Conservation (phyloP, 768 basidiomycete species). For the Lactarius deliciosus region DNA sequence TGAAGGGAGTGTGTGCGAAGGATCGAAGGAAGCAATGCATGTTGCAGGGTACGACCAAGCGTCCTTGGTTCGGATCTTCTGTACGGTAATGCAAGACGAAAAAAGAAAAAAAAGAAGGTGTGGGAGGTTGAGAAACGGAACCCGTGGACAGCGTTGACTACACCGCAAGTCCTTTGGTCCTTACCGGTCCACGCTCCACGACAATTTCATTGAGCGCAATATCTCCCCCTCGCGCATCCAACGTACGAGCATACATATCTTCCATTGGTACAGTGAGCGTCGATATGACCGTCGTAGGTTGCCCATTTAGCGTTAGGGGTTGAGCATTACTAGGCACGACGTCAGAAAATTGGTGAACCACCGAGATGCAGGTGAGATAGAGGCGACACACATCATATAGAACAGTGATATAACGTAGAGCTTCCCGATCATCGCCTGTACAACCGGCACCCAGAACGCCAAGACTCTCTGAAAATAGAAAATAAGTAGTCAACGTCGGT, state of each 20-base stretch:
- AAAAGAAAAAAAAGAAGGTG: too few species aligned
- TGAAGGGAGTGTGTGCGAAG: background rate
- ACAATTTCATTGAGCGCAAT: background rate
- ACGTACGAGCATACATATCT: background rate
- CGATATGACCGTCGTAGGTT: background rate
- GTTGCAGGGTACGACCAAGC: background rate
- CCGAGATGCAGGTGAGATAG: background rate
- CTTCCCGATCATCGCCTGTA: conserved; percentile 17
- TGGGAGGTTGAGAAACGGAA: background rate
- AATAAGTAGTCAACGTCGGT: background rate
- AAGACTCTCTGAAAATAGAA: background rate
- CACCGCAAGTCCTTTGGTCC: background rate
- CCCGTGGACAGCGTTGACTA: background rate
- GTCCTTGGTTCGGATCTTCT: background rate
- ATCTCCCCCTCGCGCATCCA: background rate
- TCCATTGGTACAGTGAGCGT: conserved; percentile 17
- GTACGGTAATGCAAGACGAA: background rate
- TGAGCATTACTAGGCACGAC: background rate
- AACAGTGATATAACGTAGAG: conserved; percentile 23
- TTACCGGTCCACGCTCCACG: background rate
- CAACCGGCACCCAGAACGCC: background rate
- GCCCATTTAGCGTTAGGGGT: background rate
- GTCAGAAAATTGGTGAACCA: background rate
- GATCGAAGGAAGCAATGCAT: background rate
- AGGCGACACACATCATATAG: conserved; percentile 15